Conservation (phyloP, 495 filamentous ascomycete genomes). For the Astrocystis sublimbata region DNA sequence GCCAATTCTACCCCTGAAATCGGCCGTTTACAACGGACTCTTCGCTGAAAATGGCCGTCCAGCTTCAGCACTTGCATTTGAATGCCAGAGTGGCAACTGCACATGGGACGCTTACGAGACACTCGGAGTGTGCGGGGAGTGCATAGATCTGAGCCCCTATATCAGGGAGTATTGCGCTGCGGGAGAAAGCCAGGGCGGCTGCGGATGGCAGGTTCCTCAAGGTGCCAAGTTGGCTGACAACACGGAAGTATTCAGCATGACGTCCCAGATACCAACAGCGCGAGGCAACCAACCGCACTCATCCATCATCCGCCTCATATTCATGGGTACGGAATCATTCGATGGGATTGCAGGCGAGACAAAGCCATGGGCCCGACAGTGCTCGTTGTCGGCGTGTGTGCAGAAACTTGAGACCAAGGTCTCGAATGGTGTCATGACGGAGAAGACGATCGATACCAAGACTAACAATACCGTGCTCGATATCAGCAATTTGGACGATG, state of each 20-base stretch:
- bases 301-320: slow-evolving; percentile 31
- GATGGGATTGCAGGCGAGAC: slow-evolving; percentile 6
- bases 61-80: slow-evolving; percentile 21
- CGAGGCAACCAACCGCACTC: slow-evolving; percentile 25
- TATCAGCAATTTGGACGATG: slow-evolving; percentile 15
- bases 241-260: slow-evolving; percentile 30
- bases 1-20: slow-evolving; percentile 34
- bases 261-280: slow-evolving; percentile 24
- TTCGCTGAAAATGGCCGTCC: slow-evolving; percentile 33
- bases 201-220: slow-evolving; percentile 29
- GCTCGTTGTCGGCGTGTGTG: slow-evolving; percentile 22
- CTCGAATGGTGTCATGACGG: slow-evolving; percentile 20
- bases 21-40: slow-evolving; percentile 37
- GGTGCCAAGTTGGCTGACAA: slow-evolving; percentile 22
- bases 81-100: slow-evolving; percentile 34
- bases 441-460: slow-evolving; percentile 14
- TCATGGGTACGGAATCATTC: slow-evolving; percentile 29
- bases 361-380: slow-evolving; percentile 28
- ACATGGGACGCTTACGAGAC: slow-evolving; percentile 32
- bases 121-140: slow-evolving; percentile 31
- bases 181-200: not conserved
- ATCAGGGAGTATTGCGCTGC: slow-evolving; percentile 25
- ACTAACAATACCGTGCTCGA: slow-evolving; percentile 20
- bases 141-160: slow-evolving; percentile 30
- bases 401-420: slow-evolving; percentile 19